These are phyloP conservation scores for Alternaria sp. DNA, from an alignment of 2,329 filamentous ascomycete genomes.

Conservation along the genomic window DNA sequence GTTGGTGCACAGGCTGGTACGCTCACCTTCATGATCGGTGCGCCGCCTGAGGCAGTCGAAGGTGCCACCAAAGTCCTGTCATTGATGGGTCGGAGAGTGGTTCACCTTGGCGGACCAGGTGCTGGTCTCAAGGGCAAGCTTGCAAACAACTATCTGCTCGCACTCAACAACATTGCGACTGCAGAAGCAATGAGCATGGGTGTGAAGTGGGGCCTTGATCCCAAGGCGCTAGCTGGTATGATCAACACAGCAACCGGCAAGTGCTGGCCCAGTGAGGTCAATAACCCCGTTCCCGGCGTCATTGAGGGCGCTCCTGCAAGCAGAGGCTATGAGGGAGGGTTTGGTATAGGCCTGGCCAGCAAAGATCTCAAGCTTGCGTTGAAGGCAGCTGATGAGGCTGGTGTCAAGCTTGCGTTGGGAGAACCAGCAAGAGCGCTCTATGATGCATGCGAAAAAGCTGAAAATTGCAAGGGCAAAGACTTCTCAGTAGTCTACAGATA, in stretches of 20 bases:
- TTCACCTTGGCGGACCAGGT: slow-evolving; percentile 85
- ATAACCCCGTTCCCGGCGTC: slow-evolving; percentile 91
- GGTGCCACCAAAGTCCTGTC: slow-evolving; percentile 73
- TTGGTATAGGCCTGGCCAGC: slow-evolving; percentile 57
- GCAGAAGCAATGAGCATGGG: slow-evolving; percentile 72
- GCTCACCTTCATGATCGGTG: slow-evolving; percentile 94
- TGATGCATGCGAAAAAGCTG: slow-evolving; percentile 51
- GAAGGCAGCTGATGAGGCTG: slow-evolving; percentile 53
- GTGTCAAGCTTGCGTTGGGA: slow-evolving; percentile 55
- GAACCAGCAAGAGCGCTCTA: slow-evolving; percentile 55
- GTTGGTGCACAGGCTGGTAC: slow-evolving; percentile 88
- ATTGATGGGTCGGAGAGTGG: slow-evolving; percentile 83
- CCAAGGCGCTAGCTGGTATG: slow-evolving; percentile 76
- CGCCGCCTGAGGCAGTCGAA: slow-evolving; percentile 65
- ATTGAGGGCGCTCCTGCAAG: slow-evolving; percentile 76
- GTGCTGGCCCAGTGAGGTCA: slow-evolving; percentile 95
- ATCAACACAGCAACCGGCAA: slow-evolving; percentile 94
- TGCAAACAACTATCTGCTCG: slow-evolving; percentile 95
- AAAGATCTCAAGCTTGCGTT: slow-evolving; percentile 59
- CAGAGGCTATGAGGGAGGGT: slow-evolving; percentile 68
- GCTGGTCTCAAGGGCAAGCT: slow-evolving; percentile 90
- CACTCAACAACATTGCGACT: slow-evolving; percentile 84
- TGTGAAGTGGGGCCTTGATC: slow-evolving; percentile 67
- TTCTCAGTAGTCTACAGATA: slow-evolving; percentile 60
- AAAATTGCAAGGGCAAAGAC: slow-evolving; percentile 56